phyloP scores from a whole-genome alignment of 371 early-diverging fungal species.

The Apophysomyces variabilis region DNA sequence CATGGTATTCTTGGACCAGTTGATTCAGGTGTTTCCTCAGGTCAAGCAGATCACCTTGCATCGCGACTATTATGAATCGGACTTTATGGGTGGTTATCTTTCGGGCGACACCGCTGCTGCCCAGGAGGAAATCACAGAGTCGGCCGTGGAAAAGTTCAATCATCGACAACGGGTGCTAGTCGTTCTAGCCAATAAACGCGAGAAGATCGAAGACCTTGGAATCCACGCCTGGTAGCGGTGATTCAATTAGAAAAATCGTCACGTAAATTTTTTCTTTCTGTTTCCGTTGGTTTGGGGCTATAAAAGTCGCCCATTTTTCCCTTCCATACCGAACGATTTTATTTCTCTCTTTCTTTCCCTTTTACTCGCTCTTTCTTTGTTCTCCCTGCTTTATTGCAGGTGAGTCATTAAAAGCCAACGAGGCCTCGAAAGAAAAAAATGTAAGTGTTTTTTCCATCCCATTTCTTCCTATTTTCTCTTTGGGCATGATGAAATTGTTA shows the following conservation, averaged over 20 bases:
- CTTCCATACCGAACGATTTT: background rate
- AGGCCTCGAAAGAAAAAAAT: background rate
- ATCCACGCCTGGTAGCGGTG: constrained; percentile 26
- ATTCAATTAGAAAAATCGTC: background rate
- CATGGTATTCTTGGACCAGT: constrained; percentile 19
- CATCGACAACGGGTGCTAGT: constrained; percentile 15
- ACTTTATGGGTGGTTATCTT: constrained; percentile 18
- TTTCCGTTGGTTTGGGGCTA: background rate
- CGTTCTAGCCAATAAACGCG: constrained; percentile 25
- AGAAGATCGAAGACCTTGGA: constrained; percentile 18
- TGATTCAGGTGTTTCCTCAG: constrained; percentile 18
- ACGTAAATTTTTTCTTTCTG: background rate
- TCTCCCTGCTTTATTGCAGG: no score
- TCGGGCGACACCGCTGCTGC: background rate
- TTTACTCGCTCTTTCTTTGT: background rate
- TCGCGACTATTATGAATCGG: constrained; percentile 24
- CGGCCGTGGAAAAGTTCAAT: constrained; percentile 20
- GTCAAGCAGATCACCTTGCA: constrained; percentile 21
- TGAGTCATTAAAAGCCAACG: no score
- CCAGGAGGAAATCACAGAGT: constrained; percentile 20
- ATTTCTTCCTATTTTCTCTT: background rate
- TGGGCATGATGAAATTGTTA: constrained; percentile 27
- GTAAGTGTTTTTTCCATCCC: background rate
- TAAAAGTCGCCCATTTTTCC: background rate
- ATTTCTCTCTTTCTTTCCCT: background rate